Evolutionary conservation across 495 filamentous ascomycete species (phyloP).

Genomic region (Cryomyces antarcticus): DNA sequence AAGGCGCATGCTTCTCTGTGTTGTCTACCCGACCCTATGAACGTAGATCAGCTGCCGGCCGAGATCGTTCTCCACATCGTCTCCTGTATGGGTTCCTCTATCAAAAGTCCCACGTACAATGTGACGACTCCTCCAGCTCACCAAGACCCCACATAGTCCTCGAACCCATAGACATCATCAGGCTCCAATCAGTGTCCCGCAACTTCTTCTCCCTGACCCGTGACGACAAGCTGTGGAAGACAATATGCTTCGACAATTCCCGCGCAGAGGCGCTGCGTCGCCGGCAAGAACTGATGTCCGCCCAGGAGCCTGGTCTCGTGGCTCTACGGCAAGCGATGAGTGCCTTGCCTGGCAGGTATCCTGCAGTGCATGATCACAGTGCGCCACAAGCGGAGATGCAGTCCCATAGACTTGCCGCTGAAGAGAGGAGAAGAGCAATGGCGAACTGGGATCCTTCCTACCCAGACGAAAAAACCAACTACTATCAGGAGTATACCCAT

Average conservation of each 20-base stretch:
- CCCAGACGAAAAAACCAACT: slow-evolving; percentile 44
- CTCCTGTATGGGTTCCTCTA: slow-evolving; percentile 33
- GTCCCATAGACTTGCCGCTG: slow-evolving; percentile 11
- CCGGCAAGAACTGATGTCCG: slow-evolving; percentile 21
- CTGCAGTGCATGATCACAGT: slow-evolving; percentile 2
- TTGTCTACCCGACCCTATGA: too few species aligned
- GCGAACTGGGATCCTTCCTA: slow-evolving; percentile 71
- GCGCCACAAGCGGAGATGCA: slow-evolving; percentile 17
- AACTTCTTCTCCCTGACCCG: slow-evolving; percentile 46
- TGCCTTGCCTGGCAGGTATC: slow-evolving; percentile 7
- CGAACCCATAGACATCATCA: slow-evolving; percentile 43
- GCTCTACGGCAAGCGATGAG: slow-evolving; percentile 16
- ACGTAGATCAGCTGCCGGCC: slow-evolving; percentile 43
- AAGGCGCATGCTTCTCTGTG: too few species aligned
- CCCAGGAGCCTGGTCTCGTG: slow-evolving; percentile 10
- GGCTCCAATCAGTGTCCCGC: slow-evolving; percentile 49
- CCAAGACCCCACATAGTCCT: slow-evolving; percentile 31
- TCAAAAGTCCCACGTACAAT: background rate
- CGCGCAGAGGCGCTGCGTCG: slow-evolving; percentile 29
- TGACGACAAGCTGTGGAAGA: slow-evolving; percentile 58
- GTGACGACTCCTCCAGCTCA: background rate
- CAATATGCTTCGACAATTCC: slow-evolving; percentile 53
- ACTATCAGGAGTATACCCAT: slow-evolving; percentile 79
- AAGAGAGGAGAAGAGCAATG: slow-evolving; percentile 30
- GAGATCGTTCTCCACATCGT: slow-evolving; percentile 60